These are phyloP conservation scores for Bacidia rubella DNA, from an alignment of 495 filamentous ascomycete species.

Conservation along the genomic window DNA sequence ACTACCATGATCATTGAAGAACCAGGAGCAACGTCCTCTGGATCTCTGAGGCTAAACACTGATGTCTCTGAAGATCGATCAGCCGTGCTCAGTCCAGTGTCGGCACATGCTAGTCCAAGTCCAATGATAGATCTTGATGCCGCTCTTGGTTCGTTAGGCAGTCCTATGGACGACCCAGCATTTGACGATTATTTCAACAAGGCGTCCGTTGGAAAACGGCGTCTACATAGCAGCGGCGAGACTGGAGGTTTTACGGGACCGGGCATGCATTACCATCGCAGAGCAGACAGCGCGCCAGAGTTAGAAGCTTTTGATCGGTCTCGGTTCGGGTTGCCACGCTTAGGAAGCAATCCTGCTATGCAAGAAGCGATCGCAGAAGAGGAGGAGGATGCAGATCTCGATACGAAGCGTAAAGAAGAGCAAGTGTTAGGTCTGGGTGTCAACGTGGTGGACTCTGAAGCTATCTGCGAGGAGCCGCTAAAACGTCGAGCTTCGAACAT, in stretches of 20 bases:
- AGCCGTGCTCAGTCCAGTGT: slow-evolving; percentile 22
- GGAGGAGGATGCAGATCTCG: slow-evolving; percentile 57
- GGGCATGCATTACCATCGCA: slow-evolving; percentile 68
- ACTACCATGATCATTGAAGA: slow-evolving; percentile 37
- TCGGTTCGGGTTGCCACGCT: slow-evolving; percentile 42
- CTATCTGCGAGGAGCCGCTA: slow-evolving; percentile 10
- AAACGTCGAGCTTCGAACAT: slow-evolving; percentile 18
- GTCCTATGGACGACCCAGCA: slow-evolving; percentile 31
- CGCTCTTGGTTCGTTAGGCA: slow-evolving; percentile 86
- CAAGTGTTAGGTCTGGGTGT: slow-evolving; percentile 39
- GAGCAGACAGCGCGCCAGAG: slow-evolving; percentile 84
- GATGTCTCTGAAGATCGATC: slow-evolving; percentile 35
- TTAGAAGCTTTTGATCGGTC: slow-evolving; percentile 68
- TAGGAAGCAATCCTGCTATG: slow-evolving; percentile 54
- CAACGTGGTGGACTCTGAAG: slow-evolving; percentile 25
- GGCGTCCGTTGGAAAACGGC: slow-evolving; percentile 47
- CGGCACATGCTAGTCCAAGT: slow-evolving; percentile 48
- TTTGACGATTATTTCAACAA: slow-evolving; percentile 37
- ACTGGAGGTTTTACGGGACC: slow-evolving; percentile 63
- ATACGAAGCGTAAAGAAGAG: slow-evolving; percentile 52
- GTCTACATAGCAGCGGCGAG: slow-evolving; percentile 79
- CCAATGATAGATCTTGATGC: slow-evolving; percentile 91
- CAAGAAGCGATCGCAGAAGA: slow-evolving; percentile 92
- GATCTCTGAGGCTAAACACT: slow-evolving; percentile 19
- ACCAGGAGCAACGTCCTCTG: slow-evolving; percentile 24